phyloP scores from a whole-genome alignment of 179 eudicot genomes.

The Drosera spatulata region DNA sequence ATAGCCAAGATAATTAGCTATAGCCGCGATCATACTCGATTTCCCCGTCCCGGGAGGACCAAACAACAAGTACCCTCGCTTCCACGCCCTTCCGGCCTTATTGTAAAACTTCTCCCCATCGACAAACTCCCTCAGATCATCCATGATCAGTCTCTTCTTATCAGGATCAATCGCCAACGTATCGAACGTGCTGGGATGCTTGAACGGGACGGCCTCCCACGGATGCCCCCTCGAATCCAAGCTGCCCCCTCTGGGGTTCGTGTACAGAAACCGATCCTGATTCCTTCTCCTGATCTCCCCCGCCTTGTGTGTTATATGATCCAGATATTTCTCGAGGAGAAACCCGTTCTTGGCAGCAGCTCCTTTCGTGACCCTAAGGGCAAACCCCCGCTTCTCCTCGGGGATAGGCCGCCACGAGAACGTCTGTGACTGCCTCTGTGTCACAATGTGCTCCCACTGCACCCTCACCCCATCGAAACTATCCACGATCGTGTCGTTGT shows the following conservation, averaged over 20 bases:
- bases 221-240: slow-evolving; percentile 66
- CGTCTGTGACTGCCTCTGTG: slow-evolving; percentile 42
- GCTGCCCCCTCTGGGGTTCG: slow-evolving; percentile 72
- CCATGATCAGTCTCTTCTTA: slow-evolving; percentile 42
- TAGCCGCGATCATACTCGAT: slow-evolving; percentile 33
- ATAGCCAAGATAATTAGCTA: slow-evolving; percentile 41
- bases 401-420: slow-evolving; percentile 92
- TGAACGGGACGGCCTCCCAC: slow-evolving; percentile 93
- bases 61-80: slow-evolving; percentile 20
- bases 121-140: slow-evolving; percentile 51
- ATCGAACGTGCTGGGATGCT: slow-evolving; percentile 87
- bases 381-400: slow-evolving; percentile 73
- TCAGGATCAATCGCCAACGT: slow-evolving; percentile 77
- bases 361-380: slow-evolving; percentile 42
- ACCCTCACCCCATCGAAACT: slow-evolving; percentile 29
- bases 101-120: slow-evolving; percentile 47
- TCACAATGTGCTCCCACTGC: slow-evolving; percentile 82
- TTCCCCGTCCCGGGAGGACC: slow-evolving; percentile 39
- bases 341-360: slow-evolving; percentile 11
- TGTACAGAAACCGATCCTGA: slow-evolving; percentile 63
- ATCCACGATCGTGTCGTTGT: slow-evolving; percentile 66
- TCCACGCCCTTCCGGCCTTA: slow-evolving; percentile 79
- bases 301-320: slow-evolving; percentile 49
- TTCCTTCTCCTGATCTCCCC: slow-evolving; percentile 46
- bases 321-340: slow-evolving; percentile 49